Conservation (phyloP, 2,329 filamentous ascomycete genomes). For the Neopestalotiopsis sp. region DNA sequence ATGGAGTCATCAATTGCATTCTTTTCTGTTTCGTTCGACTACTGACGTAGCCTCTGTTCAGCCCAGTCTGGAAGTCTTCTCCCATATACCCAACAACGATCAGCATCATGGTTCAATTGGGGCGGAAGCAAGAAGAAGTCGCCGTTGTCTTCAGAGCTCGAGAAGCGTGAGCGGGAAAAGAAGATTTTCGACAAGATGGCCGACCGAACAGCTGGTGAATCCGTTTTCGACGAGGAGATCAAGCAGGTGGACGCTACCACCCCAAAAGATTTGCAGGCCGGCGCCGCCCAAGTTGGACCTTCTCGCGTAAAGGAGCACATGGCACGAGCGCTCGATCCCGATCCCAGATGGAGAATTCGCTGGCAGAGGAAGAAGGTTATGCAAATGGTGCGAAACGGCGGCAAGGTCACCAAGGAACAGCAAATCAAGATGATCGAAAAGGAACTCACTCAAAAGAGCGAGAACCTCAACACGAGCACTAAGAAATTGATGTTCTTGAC, state of each 20-base stretch:
- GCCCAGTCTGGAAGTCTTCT: conserved; percentile 31
- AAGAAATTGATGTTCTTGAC: conserved; percentile 92
- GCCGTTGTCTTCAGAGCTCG: conserved; percentile 34
- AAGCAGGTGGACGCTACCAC: conserved; percentile 35
- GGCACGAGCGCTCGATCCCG: conserved; percentile 73
- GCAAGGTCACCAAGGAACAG: conserved; percentile 68
- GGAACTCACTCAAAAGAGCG: conserved; percentile 62
- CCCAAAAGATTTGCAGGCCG: neutral
- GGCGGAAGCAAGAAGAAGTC: conserved; percentile 37
- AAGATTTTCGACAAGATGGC: conserved; percentile 47
- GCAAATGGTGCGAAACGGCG: conserved; percentile 71
- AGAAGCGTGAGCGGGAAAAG: conserved; percentile 45
- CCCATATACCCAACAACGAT: conserved; percentile 42
- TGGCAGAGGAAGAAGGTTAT: conserved; percentile 89
- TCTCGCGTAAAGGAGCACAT: conserved; percentile 57
- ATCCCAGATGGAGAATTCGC: conserved; percentile 70
- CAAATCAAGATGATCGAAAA: conserved; percentile 70
- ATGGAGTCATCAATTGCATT: conserved; percentile 18
- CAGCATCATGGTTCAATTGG: conserved; percentile 48
- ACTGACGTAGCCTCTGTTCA: conserved; percentile 5
- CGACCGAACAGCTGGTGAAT: conserved; percentile 54
- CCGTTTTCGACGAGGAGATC: conserved; percentile 67
- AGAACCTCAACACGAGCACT: conserved; percentile 79
- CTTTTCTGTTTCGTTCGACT: conserved; percentile 8
- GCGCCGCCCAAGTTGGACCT: conserved; percentile 32